These are phyloP conservation scores for Tuber microsphaerosporum DNA, from an alignment of 495 filamentous ascomycete species.

Conservation along the genomic window DNA sequence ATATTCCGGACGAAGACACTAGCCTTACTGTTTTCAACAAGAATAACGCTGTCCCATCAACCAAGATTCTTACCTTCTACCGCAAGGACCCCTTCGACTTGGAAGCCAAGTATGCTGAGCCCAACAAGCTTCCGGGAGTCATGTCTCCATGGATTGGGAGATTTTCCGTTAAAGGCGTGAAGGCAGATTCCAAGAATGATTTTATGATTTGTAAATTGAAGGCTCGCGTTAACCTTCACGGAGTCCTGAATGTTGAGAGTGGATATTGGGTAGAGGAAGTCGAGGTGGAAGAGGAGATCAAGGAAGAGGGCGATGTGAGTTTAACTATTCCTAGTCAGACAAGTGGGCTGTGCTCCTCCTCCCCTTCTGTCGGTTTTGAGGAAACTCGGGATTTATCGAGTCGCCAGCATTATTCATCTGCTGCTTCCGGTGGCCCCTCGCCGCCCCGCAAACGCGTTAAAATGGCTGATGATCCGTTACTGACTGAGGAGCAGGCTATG, in stretches of 20 bases:
- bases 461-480: conserved; percentile 18
- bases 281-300: conserved; percentile 90
- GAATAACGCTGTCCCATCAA: conserved; percentile 95
- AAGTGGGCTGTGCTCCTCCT: not conserved
- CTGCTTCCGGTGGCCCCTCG: conserved; percentile 9
- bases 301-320: conserved; percentile 57
- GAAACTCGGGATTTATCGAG: conserved; percentile 6
- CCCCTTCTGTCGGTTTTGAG: not conserved
- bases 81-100: conserved; percentile 95
- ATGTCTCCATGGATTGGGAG: conserved; percentile 88
- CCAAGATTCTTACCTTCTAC: conserved; percentile 99
- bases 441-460: conserved; percentile 11
- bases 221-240: conserved; percentile 93
- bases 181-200: conserved; percentile 77
- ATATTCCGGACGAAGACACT: conserved; percentile 98
- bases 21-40: conserved; percentile 95
- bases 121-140: conserved; percentile 83
- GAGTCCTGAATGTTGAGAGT: conserved; percentile 90
- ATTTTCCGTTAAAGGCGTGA: conserved; percentile 87
- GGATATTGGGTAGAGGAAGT: conserved; percentile 98
- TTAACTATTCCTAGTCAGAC: conserved; percentile 6
- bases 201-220: conserved; percentile 99
- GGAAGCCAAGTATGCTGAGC: conserved; percentile 85
- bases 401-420: conserved; percentile 4
- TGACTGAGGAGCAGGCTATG: conserved; percentile 61